phyloP scores from a whole-genome alignment of 2,329 filamentous ascomycete species.

The Fusarium tanahbumbuense region DNA sequence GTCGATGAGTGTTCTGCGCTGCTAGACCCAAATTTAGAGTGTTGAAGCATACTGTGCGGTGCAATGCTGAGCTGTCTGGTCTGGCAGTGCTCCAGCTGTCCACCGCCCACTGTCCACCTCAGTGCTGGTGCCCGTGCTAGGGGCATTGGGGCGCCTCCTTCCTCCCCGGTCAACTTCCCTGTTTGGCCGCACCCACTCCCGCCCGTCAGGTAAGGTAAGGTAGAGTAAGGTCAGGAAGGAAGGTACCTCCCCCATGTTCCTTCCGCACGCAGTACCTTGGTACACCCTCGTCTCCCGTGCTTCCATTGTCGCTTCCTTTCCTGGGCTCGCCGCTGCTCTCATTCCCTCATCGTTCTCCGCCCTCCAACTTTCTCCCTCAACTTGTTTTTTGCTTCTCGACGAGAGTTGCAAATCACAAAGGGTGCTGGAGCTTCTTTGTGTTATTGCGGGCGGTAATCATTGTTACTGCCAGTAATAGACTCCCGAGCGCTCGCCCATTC shows the following conservation, averaged over 20 bases:
- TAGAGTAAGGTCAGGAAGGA: constrained; percentile 3
- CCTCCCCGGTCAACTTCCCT: constrained; percentile 43
- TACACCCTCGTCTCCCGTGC: constrained; percentile 45
- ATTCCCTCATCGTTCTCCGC: constrained; percentile 51
- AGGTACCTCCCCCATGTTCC: constrained; percentile 26
- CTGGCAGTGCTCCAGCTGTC: constrained; percentile 15
- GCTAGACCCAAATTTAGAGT: constrained; percentile 22
- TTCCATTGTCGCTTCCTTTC: constrained; percentile 36
- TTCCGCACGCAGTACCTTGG: constrained; percentile 41
- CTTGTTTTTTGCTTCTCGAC: constrained; percentile 45
- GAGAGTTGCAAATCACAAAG: constrained; percentile 47
- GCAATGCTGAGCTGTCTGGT: constrained; percentile 28
- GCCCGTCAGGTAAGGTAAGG: constrained; percentile 39
- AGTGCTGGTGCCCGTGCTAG: constrained; percentile 2
- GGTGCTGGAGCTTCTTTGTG: constrained; percentile 38
- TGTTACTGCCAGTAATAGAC: constrained; percentile 35
- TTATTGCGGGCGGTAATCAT: constrained; percentile 39
- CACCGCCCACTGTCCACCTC: neutral
- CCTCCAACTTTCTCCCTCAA: constrained; percentile 48
- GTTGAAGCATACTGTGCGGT: constrained; percentile 29
- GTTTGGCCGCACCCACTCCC: constrained; percentile 47
- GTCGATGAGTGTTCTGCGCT: constrained; percentile 16
- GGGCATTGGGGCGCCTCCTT: constrained; percentile 27
- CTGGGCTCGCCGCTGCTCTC: constrained; percentile 45
- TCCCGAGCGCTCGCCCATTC: constrained; percentile 8